phyloP scores from a whole-genome alignment of 2,329 filamentous ascomycete species.

The Alternaria tenuissima region DNA sequence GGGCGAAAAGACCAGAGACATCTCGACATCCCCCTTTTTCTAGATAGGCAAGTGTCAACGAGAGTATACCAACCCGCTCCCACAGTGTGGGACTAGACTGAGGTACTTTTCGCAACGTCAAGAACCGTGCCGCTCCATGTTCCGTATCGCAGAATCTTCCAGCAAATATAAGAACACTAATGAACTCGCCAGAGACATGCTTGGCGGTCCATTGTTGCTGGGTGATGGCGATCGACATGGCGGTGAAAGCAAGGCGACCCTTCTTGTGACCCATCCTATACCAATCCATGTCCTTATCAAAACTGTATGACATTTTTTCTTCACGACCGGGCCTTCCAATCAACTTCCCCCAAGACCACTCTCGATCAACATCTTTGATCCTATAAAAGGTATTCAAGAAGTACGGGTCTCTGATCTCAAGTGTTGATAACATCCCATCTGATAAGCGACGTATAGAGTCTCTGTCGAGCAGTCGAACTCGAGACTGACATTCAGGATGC shows the following conservation, averaged over 20 bases:
- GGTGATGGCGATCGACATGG: slow-evolving; percentile 15
- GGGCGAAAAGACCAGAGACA: neutral
- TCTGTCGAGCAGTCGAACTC: slow-evolving; percentile 3
- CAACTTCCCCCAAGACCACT: slow-evolving; percentile 7
- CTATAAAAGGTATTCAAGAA: slow-evolving; percentile 6
- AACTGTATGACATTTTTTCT: neutral
- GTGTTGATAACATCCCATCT: neutral
- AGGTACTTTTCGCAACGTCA: slow-evolving; percentile 14
- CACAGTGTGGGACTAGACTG: slow-evolving; percentile 2
- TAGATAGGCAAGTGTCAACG: slow-evolving; percentile 7
- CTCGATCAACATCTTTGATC: slow-evolving; percentile 5
- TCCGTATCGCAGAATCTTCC: slow-evolving; percentile 9
- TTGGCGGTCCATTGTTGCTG: slow-evolving; percentile 13
- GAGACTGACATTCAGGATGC: neutral
- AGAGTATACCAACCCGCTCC: slow-evolving; percentile 20
- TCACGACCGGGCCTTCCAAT: slow-evolving; percentile 14
- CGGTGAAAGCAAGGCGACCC: slow-evolving; percentile 10
- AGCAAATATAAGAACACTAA: slow-evolving; percentile 20
- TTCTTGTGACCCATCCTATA: slow-evolving; percentile 11
- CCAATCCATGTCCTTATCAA: slow-evolving; percentile 10
- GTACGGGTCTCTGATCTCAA: slow-evolving; percentile 3
- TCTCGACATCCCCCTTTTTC: neutral
- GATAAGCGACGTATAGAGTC: neutral
- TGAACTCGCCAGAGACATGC: slow-evolving; percentile 15
- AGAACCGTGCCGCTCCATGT: slow-evolving; percentile 18